Percentiles rank a stretch among this genome's conserved stretches.
Evolutionary conservation across 2,329 filamentous ascomycete species (phyloP).

Genomic region (Alternaria incomplexa): DNA sequence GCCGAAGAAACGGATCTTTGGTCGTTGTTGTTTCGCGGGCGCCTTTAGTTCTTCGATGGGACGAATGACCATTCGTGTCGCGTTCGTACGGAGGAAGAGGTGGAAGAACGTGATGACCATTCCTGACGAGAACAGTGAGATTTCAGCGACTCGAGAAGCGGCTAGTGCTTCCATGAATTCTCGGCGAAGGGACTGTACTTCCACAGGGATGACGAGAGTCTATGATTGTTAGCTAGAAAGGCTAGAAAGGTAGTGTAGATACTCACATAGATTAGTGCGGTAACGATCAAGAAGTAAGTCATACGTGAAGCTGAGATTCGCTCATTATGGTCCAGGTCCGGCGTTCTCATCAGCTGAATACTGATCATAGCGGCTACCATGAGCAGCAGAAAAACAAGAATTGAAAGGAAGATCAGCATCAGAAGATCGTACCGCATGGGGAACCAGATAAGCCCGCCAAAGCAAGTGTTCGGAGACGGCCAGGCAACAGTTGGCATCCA

Average conservation of each 20-base stretch:
- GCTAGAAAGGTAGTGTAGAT: background rate
- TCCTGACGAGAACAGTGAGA: slow-evolving; percentile 70
- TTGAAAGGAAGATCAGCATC: slow-evolving; percentile 61
- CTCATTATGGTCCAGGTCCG: slow-evolving; percentile 64
- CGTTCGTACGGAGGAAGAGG: slow-evolving; percentile 70
- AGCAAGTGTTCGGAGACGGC: slow-evolving; percentile 65
- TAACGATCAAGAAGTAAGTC: slow-evolving; percentile 70
- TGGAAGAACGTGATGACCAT: slow-evolving; percentile 70
- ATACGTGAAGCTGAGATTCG: slow-evolving; percentile 70
- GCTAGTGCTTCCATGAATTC: slow-evolving; percentile 54
- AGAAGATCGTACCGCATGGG: slow-evolving; percentile 65
- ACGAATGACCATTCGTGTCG: slow-evolving; percentile 62
- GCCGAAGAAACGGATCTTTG: slow-evolving; percentile 57
- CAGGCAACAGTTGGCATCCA: slow-evolving; percentile 65
- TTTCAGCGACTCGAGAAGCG: slow-evolving; percentile 67
- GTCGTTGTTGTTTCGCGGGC: slow-evolving; percentile 52
- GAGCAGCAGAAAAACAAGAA: slow-evolving; percentile 59
- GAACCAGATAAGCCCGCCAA: slow-evolving; percentile 73
- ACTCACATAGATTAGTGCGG: slow-evolving; percentile 63
- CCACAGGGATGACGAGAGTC: slow-evolving; percentile 69
- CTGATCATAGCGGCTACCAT: slow-evolving; percentile 62
- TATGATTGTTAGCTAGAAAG: slow-evolving; percentile 3
- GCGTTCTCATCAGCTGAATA: slow-evolving; percentile 61
- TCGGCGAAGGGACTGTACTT: slow-evolving; percentile 58
- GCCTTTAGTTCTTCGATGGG: slow-evolving; percentile 54